phyloP scores from a whole-genome alignment of 495 filamentous ascomycete species.

The Alectoria sarmentosa region DNA sequence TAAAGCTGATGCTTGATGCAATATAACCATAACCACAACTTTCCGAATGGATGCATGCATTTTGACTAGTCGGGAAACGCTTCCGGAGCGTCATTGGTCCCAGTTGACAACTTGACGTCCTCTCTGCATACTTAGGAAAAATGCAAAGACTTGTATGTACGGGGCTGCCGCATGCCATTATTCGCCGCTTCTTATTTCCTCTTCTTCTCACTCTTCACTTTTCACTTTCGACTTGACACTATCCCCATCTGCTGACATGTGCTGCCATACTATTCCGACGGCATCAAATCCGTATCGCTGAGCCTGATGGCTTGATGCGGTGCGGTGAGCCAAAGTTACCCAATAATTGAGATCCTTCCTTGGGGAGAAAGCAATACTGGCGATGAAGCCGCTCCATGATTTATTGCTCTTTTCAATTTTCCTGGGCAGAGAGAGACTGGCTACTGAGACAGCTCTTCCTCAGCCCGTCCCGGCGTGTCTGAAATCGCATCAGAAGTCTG shows the following conservation, averaged over 20 bases:
- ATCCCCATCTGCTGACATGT: neutral
- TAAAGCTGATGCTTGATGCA: neutral
- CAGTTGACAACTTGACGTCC: neutral
- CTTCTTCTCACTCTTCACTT: neutral
- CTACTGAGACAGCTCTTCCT: too few species aligned
- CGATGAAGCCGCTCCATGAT: too few species aligned
- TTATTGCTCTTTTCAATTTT: too few species aligned
- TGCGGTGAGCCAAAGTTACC: neutral
- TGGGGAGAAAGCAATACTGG: too few species aligned
- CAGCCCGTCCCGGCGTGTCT: too few species aligned
- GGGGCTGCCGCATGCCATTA: neutral
- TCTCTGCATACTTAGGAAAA: neutral
- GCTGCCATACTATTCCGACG: too few species aligned
- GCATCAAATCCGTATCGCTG: neutral
- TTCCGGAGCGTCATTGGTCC: neutral
- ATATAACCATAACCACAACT: neutral
- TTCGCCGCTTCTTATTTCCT: slow-evolving; percentile 1
- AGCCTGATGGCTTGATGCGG: slow-evolving; percentile 2
- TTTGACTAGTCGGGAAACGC: too few species aligned
- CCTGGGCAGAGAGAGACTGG: too few species aligned
- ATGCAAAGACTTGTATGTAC: neutral
- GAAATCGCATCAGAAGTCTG: too few species aligned
- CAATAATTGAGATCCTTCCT: too few species aligned
- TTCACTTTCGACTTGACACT: neutral
- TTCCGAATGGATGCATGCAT: neutral